Base-by-base conservation (phyloP, 1,284 basidiomycete species). In the Ustilago tritici region DNA sequence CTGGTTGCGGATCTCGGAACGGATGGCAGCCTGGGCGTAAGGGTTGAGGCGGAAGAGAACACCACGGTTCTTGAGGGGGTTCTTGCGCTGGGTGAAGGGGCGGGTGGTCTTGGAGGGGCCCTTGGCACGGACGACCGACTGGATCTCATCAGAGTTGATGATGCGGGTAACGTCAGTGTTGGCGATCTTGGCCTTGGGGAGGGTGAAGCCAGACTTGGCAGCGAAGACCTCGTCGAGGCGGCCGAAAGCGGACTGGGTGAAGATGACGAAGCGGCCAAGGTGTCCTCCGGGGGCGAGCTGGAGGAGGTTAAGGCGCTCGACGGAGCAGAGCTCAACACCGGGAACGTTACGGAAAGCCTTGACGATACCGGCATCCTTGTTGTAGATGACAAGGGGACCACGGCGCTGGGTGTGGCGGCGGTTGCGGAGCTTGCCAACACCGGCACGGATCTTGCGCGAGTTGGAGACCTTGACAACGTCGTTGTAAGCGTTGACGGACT, bases 41-140 rank as follows among this genome's bases (percentile, higher is more conserved):
- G 97, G 97, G 91, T 99, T 99, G 89, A 99, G 91, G 85, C 95
- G 92, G 95, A 96, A 98, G 87, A 99, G 92, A 84, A 98, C 90
- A 72, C 91, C 93, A 89, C 94, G 95, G 93, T 99, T 99, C 89
- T 91, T 78, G 64, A 86, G 82, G 68, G 96, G 95, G 91, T 98
- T 98, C 93, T 98, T 98, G 93, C 95, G 95, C 90, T 98, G 96
- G 80, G 95, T 95, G 93, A 94, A 97, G 79, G 95, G 95, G 86
- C 95, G 92, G 88, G 93, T 95, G 88, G 92, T 92, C 76, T 89
- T 86, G 88, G 93, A 92, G 75, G 91, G 88, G 80, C 92, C 92
- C 76, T 93, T 84, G 92, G 93, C 92, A 86, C 95, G 94, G 83
- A 98, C 91, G 85, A 98, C 93, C 65, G 95, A 93, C 81, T 86